Evolutionary conservation across 2,329 filamentous ascomycete species (phyloP).

Genomic region (Epichloe hybrida): DNA sequence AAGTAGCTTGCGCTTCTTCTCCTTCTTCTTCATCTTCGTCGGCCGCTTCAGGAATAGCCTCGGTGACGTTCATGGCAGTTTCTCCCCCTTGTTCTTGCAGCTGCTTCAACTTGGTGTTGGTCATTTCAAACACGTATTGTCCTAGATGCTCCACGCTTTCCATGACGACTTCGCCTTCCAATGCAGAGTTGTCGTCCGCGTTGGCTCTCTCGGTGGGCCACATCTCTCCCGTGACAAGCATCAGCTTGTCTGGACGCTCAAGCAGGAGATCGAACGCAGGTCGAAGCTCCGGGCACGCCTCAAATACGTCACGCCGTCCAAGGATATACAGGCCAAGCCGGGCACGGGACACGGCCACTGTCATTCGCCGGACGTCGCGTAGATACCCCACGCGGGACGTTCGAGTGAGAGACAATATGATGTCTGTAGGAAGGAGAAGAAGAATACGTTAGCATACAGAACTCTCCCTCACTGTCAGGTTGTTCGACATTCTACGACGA

Average conservation of each 20-base stretch:
- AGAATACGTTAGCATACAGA: not conserved
- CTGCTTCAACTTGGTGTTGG: conserved; percentile 44
- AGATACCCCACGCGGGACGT: conserved; percentile 85
- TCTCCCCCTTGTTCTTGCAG: conserved; percentile 25
- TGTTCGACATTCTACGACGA: no score
- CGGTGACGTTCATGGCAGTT: conserved; percentile 9
- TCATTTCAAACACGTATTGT: conserved; percentile 96
- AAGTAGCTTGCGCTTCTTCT: conserved; percentile 12
- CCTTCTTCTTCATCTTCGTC: conserved; percentile 13
- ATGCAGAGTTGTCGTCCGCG: conserved; percentile 25
- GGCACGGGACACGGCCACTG: conserved; percentile 85
- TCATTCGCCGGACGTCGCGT: conserved; percentile 82
- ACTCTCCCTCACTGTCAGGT: no score
- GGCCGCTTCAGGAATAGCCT: conserved; percentile 14
- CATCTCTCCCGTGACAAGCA: conserved; percentile 74
- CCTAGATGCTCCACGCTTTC: conserved; percentile 87
- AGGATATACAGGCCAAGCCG: conserved; percentile 85
- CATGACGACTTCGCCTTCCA: conserved; percentile 56
- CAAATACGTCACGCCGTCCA: conserved; percentile 77
- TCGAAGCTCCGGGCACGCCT: conserved; percentile 74
- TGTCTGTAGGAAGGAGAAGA: conserved; percentile 39
- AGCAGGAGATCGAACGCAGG: conserved; percentile 74
- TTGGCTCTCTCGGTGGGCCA: conserved; percentile 52
- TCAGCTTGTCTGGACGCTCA: conserved; percentile 65
- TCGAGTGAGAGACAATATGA: conserved; percentile 85